Conservation (phyloP, 192 early-diverging fungal species). For the Dimargaris xerosporica region DNA sequence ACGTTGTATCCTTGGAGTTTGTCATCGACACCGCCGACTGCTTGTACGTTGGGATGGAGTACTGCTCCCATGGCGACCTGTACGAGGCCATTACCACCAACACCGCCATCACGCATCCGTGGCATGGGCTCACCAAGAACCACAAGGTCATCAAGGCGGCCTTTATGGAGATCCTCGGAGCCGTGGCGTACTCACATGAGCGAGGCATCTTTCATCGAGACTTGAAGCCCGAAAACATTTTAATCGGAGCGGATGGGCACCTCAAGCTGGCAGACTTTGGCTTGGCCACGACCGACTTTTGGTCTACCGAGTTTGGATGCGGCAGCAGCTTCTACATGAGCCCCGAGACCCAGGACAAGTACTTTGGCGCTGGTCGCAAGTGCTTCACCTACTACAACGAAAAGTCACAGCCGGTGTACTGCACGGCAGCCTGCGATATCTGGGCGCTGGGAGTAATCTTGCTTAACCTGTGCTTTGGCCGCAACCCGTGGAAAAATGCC, state of each 20-base stretch:
- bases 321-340: slow-evolving; percentile 61
- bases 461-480: slow-evolving; percentile 57
- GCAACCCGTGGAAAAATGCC: slow-evolving; percentile 65
- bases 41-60: slow-evolving; percentile 76
- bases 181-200: slow-evolving; percentile 45
- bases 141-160: slow-evolving; percentile 24
- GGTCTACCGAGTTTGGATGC: slow-evolving; percentile 56
- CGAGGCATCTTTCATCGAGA: slow-evolving; percentile 63
- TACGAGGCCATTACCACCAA: slow-evolving; percentile 74
- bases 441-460: slow-evolving; percentile 71
- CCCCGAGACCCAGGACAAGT: slow-evolving; percentile 34
- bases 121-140: slow-evolving; percentile 20
- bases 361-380: slow-evolving; percentile 21
- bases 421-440: slow-evolving; percentile 49
- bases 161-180: slow-evolving; percentile 47
- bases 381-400: slow-evolving; percentile 14
- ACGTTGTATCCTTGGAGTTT: slow-evolving; percentile 62
- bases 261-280: slow-evolving; percentile 68
- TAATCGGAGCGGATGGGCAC: slow-evolving; percentile 27
- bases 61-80: slow-evolving; percentile 67
- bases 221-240: slow-evolving; percentile 66
- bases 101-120: slow-evolving; percentile 18
- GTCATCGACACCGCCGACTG: slow-evolving; percentile 68
- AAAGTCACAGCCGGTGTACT: slow-evolving; percentile 21
- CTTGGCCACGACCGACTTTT: slow-evolving; percentile 48